These are phyloP conservation scores for Coriolopsis trogii DNA, from an alignment of 1,284 basidiomycete species.

Conservation along the genomic window DNA sequence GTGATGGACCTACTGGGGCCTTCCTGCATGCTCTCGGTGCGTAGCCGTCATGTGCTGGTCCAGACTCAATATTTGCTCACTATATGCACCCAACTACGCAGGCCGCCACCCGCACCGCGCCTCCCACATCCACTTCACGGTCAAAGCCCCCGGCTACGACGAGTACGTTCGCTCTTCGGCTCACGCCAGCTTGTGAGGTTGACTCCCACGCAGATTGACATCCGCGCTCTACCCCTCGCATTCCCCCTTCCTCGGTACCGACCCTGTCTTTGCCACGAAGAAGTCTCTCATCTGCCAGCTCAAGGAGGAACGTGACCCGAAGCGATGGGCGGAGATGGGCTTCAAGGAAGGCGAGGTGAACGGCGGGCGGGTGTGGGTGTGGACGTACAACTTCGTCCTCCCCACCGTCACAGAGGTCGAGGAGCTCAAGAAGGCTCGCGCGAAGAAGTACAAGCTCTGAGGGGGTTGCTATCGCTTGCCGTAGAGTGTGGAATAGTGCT, in stretches of 20 bases:
- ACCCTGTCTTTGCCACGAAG: slow-evolving; percentile 46
- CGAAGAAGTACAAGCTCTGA: slow-evolving; percentile 20
- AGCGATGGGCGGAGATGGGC: slow-evolving; percentile 36
- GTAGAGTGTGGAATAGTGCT: neutral
- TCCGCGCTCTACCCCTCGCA: slow-evolving; percentile 44
- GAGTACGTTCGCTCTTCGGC: slow-evolving; percentile 24
- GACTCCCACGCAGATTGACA: slow-evolving; percentile 31
- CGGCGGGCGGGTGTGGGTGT: slow-evolving; percentile 37
- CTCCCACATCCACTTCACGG: slow-evolving; percentile 42
- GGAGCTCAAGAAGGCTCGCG: slow-evolving; percentile 28
- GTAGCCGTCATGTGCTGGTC: neutral
- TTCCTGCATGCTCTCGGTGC: slow-evolving; percentile 36
- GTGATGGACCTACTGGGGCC: slow-evolving; percentile 42
- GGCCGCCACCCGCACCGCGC: slow-evolving; percentile 44
- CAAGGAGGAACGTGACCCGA: slow-evolving; percentile 34
- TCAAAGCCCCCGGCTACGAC: slow-evolving; percentile 42
- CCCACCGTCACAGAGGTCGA: slow-evolving; percentile 38
- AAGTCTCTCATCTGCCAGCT: slow-evolving; percentile 41
- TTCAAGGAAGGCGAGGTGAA: slow-evolving; percentile 37
- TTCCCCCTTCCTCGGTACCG: slow-evolving; percentile 44
- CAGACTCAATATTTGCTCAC: neutral
- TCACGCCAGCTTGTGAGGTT: neutral
- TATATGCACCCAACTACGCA: slow-evolving; percentile 8
- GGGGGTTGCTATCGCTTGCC: too few species aligned
- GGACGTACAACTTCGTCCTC: slow-evolving; percentile 41